Percentiles rank a stretch among this genome's conserved stretches.
These are phyloP conservation scores for Passalora sequoiae DNA, from an alignment of 2,329 filamentous ascomycete species.

Conservation along the genomic window DNA sequence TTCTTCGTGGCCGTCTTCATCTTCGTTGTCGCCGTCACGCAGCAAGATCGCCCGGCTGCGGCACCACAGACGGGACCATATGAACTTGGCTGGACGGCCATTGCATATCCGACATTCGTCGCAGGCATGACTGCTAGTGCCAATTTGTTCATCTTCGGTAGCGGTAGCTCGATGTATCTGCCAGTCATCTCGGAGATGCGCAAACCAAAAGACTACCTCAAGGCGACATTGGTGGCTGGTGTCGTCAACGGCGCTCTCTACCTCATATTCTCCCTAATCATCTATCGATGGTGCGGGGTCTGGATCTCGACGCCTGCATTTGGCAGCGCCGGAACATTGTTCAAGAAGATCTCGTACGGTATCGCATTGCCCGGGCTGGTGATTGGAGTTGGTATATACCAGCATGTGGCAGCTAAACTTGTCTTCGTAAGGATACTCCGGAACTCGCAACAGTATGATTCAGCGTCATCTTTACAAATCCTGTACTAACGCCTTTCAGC, in stretches of 20 bases:
- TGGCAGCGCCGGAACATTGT: constrained; percentile 38
- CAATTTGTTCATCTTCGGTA: constrained; percentile 23
- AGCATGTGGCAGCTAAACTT: constrained; percentile 50
- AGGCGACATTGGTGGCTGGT: constrained; percentile 27
- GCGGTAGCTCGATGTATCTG: constrained; percentile 36
- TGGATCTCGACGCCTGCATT: constrained; percentile 45
- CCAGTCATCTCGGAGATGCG: constrained; percentile 37
- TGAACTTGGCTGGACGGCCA: constrained; percentile 8
- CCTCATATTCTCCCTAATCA: constrained; percentile 35
- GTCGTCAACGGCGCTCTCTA: constrained; percentile 24
- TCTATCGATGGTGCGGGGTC: constrained; percentile 44
- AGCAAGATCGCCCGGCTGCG: constrained; percentile 10
- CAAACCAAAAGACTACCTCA: constrained; percentile 30
- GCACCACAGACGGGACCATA: constrained; percentile 12
- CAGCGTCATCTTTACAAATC: no score
- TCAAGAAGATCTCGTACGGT: constrained; percentile 45
- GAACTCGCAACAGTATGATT: constrained; percentile 39
- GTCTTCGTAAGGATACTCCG: constrained; percentile 52
- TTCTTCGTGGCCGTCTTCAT: constrained; percentile 23
- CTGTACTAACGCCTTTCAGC: neutral
- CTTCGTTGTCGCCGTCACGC: constrained; percentile 32
- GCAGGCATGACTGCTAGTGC: constrained; percentile 12
- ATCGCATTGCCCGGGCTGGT: constrained; percentile 24
- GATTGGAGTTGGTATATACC: constrained; percentile 38
- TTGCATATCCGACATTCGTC: constrained; percentile 5